A percentile compares a stretch with the other conserved stretches of the same genome.
These are phyloP conservation scores for Avena atlantica DNA, from an alignment of 176 grass and related monocot genomes.

Conservation along the genomic window DNA sequence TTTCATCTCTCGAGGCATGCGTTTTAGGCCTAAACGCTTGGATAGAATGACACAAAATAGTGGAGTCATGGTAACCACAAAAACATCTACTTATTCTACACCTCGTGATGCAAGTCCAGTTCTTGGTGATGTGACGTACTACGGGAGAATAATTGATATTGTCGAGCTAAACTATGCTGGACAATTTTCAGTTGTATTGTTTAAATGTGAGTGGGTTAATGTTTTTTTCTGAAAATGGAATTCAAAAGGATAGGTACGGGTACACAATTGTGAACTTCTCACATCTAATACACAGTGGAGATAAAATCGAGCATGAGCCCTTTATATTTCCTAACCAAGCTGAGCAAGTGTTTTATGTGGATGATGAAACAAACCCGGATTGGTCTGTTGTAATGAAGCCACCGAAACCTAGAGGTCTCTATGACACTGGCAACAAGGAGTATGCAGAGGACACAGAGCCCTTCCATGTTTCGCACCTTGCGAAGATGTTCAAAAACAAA, in stretches of 20 bases:
- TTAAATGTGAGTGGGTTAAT: constrained; percentile 41
- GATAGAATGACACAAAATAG: not conserved
- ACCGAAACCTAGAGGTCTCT: too few relatives aligned
- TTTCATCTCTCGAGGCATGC: too few relatives aligned
- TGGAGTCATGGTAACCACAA: constrained; percentile 13
- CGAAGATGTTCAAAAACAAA: too few relatives aligned
- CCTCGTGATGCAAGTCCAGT: not conserved
- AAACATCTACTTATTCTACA: constrained; percentile 3
- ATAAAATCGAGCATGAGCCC: not conserved
- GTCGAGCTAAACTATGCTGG: not conserved
- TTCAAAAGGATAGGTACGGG: constrained; percentile 25
- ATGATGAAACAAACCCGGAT: too few relatives aligned
- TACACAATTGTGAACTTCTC: constrained; percentile 33
- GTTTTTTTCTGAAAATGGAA: not conserved
- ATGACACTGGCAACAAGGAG: too few relatives aligned
- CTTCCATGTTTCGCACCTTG: too few relatives aligned
- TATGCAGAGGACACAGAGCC: too few relatives aligned
- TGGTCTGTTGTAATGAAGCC: too few relatives aligned
- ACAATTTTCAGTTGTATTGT: constrained; percentile 11
- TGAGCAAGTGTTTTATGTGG: too few relatives aligned
- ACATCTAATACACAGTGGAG: too few relatives aligned
- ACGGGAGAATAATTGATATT: constrained; percentile 27
- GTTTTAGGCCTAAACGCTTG: too few relatives aligned
- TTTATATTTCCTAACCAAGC: constrained; percentile 39
- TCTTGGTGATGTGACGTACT: constrained; percentile 16